These are phyloP conservation scores for Pichia deserticola DNA, from an alignment of 805 yeast species.

Conservation along the genomic window DNA sequence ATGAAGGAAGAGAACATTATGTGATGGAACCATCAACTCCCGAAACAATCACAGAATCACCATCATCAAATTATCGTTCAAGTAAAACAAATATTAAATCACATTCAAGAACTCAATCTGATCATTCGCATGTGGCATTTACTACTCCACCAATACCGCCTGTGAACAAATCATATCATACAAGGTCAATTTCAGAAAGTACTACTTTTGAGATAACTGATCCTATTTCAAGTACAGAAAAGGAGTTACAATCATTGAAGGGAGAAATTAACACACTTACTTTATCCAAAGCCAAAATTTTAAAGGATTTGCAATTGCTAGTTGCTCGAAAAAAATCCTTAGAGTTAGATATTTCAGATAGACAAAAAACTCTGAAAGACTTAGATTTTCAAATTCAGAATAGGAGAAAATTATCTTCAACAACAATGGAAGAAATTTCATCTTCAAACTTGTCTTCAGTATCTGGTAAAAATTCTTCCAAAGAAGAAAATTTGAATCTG, in stretches of 20 bases:
- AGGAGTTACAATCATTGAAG: constrained; percentile 32
- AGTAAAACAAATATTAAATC: background rate
- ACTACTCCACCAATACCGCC: constrained; percentile 41
- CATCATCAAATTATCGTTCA: background rate
- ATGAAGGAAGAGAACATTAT: constrained; percentile 11
- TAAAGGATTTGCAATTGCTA: constrained; percentile 47
- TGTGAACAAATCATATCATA: constrained; percentile 28
- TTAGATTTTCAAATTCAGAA: constrained; percentile 9
- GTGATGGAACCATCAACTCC: constrained; percentile 1
- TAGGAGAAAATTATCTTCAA: constrained; percentile 1
- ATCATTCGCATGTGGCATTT: constrained; percentile 28
- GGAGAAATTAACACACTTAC: constrained; percentile 34
- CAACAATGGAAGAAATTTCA: constrained; percentile 2
- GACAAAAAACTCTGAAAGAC: constrained; percentile 11
- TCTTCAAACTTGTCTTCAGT: constrained; percentile 6
- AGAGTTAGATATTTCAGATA: constrained; percentile 34
- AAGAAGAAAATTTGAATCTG: constrained; percentile 7
- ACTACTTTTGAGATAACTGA: constrained; percentile 20
- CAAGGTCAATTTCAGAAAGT: constrained; percentile 39
- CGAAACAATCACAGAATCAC: constrained; percentile 2
- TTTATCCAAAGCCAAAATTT: constrained; percentile 34
- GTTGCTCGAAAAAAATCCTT: constrained; percentile 40
- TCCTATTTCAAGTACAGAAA: constrained; percentile 30
- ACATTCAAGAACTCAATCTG: constrained; percentile 23
- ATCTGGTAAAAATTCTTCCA: constrained; percentile 6